These are phyloP conservation scores for Alliaria petiolata DNA, from an alignment of 345 rosid species.

Conservation along the genomic window DNA sequence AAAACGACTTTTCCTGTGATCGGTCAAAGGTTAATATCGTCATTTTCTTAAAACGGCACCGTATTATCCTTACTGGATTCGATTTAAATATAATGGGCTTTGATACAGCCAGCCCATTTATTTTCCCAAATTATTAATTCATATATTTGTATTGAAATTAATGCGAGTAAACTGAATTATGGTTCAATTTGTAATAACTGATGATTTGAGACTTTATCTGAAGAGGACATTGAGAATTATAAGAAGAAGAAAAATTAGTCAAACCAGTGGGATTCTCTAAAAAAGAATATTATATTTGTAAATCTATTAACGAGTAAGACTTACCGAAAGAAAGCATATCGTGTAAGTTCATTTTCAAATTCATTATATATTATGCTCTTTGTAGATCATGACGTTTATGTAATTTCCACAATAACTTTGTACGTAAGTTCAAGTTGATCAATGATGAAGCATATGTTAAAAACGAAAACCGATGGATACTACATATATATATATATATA, in stretches of 20 bases:
- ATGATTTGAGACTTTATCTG: background rate
- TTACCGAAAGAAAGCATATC: background rate
- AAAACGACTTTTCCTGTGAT: background rate
- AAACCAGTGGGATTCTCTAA: too few relatives aligned
- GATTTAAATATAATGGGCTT: conserved; percentile 6
- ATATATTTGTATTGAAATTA: too few relatives aligned
- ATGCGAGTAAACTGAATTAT: too few relatives aligned
- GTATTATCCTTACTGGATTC: background rate
- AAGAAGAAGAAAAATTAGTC: too few relatives aligned
- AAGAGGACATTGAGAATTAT: too few relatives aligned
- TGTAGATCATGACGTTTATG: background rate
- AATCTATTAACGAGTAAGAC: background rate
- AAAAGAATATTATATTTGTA: too few relatives aligned
- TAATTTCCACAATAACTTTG: background rate
- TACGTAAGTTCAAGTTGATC: too few relatives aligned
- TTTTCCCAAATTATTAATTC: too few relatives aligned
- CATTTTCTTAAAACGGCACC: background rate
- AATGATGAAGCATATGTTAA: background rate
- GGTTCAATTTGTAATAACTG: background rate
- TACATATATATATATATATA: too few relatives aligned
- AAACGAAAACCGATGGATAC: background rate
- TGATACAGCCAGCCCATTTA: background rate
- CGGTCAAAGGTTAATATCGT: conserved; percentile 22
- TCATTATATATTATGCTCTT: background rate
- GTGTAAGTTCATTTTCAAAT: background rate